Evolutionary conservation across 495 filamentous ascomycete genomes (phyloP), one percentile per base, ranked within the genome.

Genomic region (Lepraria neglecta): DNA sequence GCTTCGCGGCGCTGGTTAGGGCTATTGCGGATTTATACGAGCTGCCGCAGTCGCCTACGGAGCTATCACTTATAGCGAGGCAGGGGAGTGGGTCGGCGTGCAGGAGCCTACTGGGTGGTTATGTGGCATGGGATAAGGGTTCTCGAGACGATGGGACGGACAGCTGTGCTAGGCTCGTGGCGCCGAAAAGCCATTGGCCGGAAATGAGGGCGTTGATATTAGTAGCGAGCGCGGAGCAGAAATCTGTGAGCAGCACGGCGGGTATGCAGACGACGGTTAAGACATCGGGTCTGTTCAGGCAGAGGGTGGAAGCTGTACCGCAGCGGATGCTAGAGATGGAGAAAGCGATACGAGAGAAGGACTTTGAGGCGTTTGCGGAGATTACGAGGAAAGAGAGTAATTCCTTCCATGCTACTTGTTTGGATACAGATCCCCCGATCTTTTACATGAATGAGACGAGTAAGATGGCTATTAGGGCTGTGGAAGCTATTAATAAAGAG

Each of bases 371-470:
- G n/a, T 98, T 97, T 70, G 94, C 86, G 5, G 82, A 86, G 72
- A 81, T 96, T 40, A 95, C 95, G 14, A 97, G 96, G 92, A 85
- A 84, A 68, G 94, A 98, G 70, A 92, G 88, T 69, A 99, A 99
- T 73, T 85, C 82, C 58, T 99, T 99, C 84, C 94, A 99, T 71
- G 90, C 94, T 17, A 89, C 87, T 35, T 97, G 94, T 70, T 77
- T 92, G 61, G 94, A 99, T 76, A 97, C 95, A 0, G 88, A 87
- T 72, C 94, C 94, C 54, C 94, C 94, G 15, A 97, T 99, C 65
- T 96, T 96, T 76, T 99, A 99, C 76, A 82, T 97, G 78, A 99
- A 97, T 69, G 94, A 97, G 73, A 86, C 92, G 21, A 88, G 83
- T 19, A 77, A 88, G 17, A 90, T 91, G 9, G 90, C 91, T 12